Evolutionary conservation across 345 rosid genomes (phyloP).

Genomic region (Gossypium ekmanianum): DNA sequence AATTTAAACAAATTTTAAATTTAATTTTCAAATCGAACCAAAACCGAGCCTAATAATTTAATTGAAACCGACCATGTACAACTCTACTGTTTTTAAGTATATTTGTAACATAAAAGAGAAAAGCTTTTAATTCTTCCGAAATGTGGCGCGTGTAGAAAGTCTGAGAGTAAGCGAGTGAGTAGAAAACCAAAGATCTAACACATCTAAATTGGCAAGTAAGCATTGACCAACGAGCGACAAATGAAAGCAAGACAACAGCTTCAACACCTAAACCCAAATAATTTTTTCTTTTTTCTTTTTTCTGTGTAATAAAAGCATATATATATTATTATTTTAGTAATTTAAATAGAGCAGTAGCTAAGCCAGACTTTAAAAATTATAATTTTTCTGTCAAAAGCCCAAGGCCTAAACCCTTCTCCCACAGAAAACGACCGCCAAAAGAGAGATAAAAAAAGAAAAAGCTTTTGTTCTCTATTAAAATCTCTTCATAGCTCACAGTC

Average conservation of each 20-base stretch:
- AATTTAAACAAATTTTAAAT: too few relatives aligned
- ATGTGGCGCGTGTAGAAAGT: not conserved
- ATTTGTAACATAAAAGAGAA: too few relatives aligned
- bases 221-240: conserved; percentile 4
- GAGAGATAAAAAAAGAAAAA: not conserved
- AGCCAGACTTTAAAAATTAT: too few relatives aligned
- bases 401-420: conserved; percentile 10
- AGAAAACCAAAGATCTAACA: not conserved
- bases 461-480: not conserved
- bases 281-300: not conserved
- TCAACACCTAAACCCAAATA: not conserved
- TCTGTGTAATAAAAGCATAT: not conserved
- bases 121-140: not conserved
- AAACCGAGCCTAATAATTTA: too few relatives aligned
- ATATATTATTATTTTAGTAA: not conserved
- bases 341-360: not conserved
- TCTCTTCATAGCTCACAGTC: conserved; percentile 5
- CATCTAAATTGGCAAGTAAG: conserved; percentile 7
- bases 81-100: too few relatives aligned
- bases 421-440: conserved; percentile 42
- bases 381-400: not conserved
- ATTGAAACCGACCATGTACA: too few relatives aligned
- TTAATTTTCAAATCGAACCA: fast-evolving
- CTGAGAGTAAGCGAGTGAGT: conserved; percentile 2
- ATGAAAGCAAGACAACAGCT: not conserved